A percentile compares a stretch with the other conserved stretches of the same genome.
These are phyloP conservation scores for Plantago rigida DNA, from an alignment of 305 asterid species.

Conservation along the genomic window DNA sequence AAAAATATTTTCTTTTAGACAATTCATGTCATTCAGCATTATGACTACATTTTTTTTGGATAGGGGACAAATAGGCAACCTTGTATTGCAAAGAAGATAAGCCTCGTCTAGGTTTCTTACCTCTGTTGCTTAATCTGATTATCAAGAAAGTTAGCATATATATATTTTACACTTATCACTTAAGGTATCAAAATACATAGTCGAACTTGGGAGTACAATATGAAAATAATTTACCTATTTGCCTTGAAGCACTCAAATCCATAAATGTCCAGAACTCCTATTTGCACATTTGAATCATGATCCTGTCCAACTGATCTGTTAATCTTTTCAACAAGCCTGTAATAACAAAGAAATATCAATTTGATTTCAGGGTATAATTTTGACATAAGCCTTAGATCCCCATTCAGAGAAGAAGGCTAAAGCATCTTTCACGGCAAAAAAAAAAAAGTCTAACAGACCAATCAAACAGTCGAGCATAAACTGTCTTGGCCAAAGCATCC, in stretches of 20 bases:
- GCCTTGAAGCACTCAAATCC: conserved; percentile 94
- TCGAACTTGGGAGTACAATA: conserved; percentile 1
- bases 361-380: conserved; percentile 22
- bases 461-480: conserved; percentile 87
- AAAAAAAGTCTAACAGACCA: conserved; percentile 49
- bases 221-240: conserved; percentile 52
- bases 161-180: too few species aligned
- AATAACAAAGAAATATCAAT: conserved; percentile 25
- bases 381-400: neutral
- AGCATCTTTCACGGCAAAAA: conserved; percentile 3
- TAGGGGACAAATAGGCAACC: too few species aligned
- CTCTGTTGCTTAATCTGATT: too few species aligned
- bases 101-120: too few species aligned
- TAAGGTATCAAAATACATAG: neutral
- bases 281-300: conserved; percentile 64
- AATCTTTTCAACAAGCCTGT: conserved; percentile 96
- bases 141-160: too few species aligned
- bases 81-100: too few species aligned
- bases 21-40: too few species aligned
- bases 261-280: conserved; percentile 94
- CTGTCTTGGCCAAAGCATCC: conserved; percentile 91
- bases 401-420: neutral
- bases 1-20: too few species aligned
- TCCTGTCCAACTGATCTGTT: conserved; percentile 97
- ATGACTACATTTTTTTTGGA: too few species aligned